Conservation (phyloP, 169 alveolate species). For the Cryptosporidium bovis region DNA sequence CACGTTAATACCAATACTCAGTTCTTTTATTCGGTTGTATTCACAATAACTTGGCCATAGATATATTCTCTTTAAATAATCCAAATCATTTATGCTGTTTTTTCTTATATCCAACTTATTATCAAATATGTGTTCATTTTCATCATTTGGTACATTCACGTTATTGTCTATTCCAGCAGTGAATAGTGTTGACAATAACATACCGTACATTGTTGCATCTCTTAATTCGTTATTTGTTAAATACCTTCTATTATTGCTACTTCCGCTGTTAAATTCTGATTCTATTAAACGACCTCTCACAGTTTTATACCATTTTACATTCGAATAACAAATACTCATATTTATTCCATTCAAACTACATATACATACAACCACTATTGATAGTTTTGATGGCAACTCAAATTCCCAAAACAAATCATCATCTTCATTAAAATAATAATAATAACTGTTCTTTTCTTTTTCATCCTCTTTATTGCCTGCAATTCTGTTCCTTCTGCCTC, state of each 20-base stretch:
- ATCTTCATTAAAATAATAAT: too few species aligned
- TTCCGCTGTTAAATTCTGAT: constrained; percentile 3
- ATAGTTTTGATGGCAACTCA: constrained; percentile 58
- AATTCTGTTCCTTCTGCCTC: constrained; percentile 3
- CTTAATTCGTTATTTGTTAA: constrained; percentile 33
- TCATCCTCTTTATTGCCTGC: too few species aligned
- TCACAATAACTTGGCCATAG: constrained; percentile 72
- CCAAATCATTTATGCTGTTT: constrained; percentile 23
- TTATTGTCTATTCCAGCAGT: constrained; percentile 52
- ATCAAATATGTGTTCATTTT: constrained; percentile 50
- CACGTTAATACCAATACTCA: not conserved
- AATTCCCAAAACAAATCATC: not conserved
- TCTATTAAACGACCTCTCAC: constrained; percentile 41
- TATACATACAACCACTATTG: constrained; percentile 46
- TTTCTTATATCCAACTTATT: constrained; percentile 26
- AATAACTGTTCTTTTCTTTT: too few species aligned
- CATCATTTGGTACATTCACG: constrained; percentile 68
- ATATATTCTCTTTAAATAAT: constrained; percentile 15
- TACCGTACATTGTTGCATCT: constrained; percentile 60
- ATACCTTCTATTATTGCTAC: not conserved
- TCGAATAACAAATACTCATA: constrained; percentile 25
- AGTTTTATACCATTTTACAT: constrained; percentile 43
- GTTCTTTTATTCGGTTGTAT: constrained; percentile 1
- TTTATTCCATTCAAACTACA: not conserved
- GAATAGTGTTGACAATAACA: constrained; percentile 47